phyloP scores from a whole-genome alignment of 305 asterid genomes.

The Fraxinus albicans region DNA sequence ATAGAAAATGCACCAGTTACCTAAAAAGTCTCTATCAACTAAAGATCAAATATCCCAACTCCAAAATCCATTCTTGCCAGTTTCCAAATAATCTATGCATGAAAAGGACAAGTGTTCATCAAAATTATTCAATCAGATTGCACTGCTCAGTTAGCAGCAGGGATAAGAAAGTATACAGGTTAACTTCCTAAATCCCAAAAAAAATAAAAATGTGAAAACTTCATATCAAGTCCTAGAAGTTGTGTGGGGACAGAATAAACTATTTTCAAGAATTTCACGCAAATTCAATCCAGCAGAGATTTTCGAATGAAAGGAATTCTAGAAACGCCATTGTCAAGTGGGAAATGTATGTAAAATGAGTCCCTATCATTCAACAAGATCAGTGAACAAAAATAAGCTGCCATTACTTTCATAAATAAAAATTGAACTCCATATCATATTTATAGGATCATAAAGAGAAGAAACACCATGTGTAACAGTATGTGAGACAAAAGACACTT shows the following conservation, averaged over 20 bases:
- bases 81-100: background rate
- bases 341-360: background rate
- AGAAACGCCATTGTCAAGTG: background rate
- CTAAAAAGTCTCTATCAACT: background rate
- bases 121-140: background rate
- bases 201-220: background rate
- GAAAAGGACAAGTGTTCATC: background rate
- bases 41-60: background rate
- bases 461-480: background rate
- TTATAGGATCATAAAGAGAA: background rate
- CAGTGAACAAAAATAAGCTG: background rate
- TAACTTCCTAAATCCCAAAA: background rate
- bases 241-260: background rate
- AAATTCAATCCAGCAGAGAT: background rate
- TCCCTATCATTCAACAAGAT: background rate
- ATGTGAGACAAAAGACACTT: background rate
- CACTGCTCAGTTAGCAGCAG: background rate
- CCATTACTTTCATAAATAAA: background rate
- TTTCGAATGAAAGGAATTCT: background rate
- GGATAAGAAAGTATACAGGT: background rate
- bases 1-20: background rate
- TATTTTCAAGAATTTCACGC: background rate
- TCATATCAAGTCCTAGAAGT: background rate
- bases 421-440: background rate
- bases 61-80: background rate